These are phyloP conservation scores for Debaryomyces sp. DNA, from an alignment of 1,139 yeast genomes.

Conservation along the genomic window DNA sequence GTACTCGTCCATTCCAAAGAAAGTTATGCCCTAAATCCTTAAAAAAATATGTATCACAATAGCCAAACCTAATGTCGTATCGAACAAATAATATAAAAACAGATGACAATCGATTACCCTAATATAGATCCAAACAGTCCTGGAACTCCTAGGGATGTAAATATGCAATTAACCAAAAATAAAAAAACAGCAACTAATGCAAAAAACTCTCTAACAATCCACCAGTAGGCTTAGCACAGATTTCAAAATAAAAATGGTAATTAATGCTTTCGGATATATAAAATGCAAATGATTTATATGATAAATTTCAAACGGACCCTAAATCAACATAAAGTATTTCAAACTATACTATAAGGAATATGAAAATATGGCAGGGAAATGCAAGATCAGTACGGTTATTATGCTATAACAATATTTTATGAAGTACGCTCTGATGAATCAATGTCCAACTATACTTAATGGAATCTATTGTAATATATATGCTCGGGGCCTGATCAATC, in stretches of 20 bases:
- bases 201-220: conserved; percentile 1
- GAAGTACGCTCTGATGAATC: not conserved
- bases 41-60: conserved; percentile 1
- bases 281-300: conserved; percentile 5
- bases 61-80: conserved; percentile 1
- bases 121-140: not conserved
- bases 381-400: not conserved
- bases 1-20: conserved; percentile 45
- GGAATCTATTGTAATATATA: not conserved
- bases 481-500: not conserved
- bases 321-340: conserved; percentile 15
- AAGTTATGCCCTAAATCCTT: not conserved
- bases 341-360: not conserved
- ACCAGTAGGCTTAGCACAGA: not conserved
- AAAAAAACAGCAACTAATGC: not conserved
- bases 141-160: not conserved
- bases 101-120: not conserved
- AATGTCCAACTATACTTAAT: not conserved
- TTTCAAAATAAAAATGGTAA: not conserved
- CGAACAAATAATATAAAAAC: not conserved
- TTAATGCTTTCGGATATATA: not conserved
- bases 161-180: conserved; percentile 5
- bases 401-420: not conserved
- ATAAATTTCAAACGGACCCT: conserved; percentile 7
- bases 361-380: not conserved